phyloP scores from a whole-genome alignment of 2,329 filamentous ascomycete genomes.

The Beauveria varroae region DNA sequence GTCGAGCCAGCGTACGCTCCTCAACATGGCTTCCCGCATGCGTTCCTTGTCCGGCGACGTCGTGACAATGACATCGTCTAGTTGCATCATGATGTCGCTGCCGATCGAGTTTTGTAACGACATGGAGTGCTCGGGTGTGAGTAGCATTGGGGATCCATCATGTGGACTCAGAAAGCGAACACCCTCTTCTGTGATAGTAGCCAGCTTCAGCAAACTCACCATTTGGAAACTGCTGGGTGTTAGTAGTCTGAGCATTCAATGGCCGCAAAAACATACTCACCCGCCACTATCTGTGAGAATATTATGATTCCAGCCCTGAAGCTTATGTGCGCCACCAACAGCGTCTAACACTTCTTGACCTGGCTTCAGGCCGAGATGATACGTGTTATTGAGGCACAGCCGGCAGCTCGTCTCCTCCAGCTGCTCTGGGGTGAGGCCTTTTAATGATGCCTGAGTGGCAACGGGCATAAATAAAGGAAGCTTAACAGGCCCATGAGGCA shows the following conservation, averaged over 20 bases:
- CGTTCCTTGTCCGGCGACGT: constrained; percentile 83
- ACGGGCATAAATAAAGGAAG: constrained; percentile 98
- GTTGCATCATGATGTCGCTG: constrained; percentile 98
- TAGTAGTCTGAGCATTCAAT: constrained; percentile 11
- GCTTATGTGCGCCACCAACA: constrained; percentile 84
- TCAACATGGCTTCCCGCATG: constrained; percentile 91
- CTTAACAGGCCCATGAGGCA: constrained; percentile 86
- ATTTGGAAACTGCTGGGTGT: constrained; percentile 79
- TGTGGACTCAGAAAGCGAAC: constrained; percentile 95
- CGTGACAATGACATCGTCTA: constrained; percentile 95
- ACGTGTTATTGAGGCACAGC: constrained; percentile 95
- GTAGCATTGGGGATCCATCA: constrained; percentile 89
- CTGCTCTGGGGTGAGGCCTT: constrained; percentile 88
- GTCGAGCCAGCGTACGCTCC: constrained; percentile 92
- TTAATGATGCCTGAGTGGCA: constrained; percentile 90
- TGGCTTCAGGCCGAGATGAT: constrained; percentile 90
- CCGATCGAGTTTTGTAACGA: constrained; percentile 94
- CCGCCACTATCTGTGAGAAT: constrained; percentile 77
- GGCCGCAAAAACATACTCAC: constrained; percentile 31
- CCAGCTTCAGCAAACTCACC: constrained; percentile 91
- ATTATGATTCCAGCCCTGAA: constrained; percentile 94
- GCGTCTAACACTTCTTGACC: constrained; percentile 83
- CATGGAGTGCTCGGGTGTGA: constrained; percentile 96
- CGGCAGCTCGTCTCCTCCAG: constrained; percentile 83
- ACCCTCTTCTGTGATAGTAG: constrained; percentile 89